phyloP scores from a whole-genome alignment of 306 rosid genomes.

The Arachis stenosperma region DNA sequence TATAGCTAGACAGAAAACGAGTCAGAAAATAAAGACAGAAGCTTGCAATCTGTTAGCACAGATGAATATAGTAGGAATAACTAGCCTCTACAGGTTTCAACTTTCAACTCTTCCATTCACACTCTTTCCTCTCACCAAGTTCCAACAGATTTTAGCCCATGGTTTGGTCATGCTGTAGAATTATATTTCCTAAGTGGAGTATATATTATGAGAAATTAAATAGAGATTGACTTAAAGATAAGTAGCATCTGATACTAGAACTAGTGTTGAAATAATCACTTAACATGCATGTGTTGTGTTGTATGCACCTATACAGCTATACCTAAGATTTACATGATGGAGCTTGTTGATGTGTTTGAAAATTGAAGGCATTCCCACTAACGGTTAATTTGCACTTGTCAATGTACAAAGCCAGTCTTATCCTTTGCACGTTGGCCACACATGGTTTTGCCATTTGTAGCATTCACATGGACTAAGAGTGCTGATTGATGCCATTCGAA shows the following conservation, averaged over 20 bases:
- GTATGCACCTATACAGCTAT: not conserved
- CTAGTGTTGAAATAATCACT: not conserved
- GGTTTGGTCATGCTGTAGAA: not conserved
- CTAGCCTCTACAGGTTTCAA: not conserved
- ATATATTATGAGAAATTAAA: no score
- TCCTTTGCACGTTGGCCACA: conserved; percentile 18
- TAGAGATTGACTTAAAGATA: not conserved
- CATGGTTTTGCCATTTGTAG: conserved; percentile 32
- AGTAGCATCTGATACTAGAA: not conserved
- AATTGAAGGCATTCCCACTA: not conserved
- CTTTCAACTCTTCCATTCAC: not conserved
- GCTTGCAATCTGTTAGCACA: not conserved
- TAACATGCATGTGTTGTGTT: not conserved
- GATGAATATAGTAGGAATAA: not conserved
- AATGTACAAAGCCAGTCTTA: not conserved
- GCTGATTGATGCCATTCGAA: conserved; percentile 30
- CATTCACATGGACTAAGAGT: conserved; percentile 20
- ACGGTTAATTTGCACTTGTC: conserved; percentile 31
- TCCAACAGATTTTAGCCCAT: not conserved
- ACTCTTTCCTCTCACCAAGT: not conserved
- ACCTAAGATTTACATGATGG: not conserved
- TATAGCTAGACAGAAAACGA: not conserved
- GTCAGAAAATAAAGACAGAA: not conserved
- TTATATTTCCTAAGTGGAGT: no score
- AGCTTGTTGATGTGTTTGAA: conserved; percentile 11